Evolutionary conservation across 768 basidiomycete genomes (phyloP).

Genomic region (Mycena latifolia): DNA sequence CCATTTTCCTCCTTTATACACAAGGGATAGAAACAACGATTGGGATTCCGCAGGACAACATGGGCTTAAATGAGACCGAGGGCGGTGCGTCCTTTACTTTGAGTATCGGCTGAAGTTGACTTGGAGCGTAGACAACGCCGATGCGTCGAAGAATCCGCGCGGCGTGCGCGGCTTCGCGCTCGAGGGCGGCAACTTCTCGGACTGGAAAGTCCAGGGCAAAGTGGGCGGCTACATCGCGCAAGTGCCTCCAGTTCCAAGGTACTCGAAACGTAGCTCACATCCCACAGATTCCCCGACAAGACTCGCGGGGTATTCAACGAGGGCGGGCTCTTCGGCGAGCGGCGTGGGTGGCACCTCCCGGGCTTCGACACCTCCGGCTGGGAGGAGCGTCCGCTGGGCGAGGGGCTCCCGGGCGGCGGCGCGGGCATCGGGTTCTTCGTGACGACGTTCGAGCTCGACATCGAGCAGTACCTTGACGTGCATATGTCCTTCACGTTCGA

Average conservation of each 20-base stretch:
- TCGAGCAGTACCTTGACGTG: constrained; percentile 71
- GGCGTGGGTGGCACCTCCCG: constrained; percentile 83
- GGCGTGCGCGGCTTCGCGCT: constrained; percentile 84
- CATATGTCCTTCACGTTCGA: constrained; percentile 83
- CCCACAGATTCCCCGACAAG: constrained; percentile 77
- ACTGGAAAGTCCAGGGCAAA: constrained; percentile 84
- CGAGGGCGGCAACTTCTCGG: constrained; percentile 67
- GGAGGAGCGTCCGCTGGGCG: constrained; percentile 65
- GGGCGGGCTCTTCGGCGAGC: constrained; percentile 78
- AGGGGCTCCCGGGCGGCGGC: constrained; percentile 66
- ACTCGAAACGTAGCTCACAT: neutral
- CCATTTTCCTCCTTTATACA: neutral
- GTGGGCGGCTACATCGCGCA: constrained; percentile 76
- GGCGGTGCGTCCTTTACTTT: constrained; percentile 50
- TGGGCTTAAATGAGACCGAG: constrained; percentile 77
- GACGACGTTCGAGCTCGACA: constrained; percentile 73
- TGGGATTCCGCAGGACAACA: constrained; percentile 68
- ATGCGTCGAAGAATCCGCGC: constrained; percentile 78
- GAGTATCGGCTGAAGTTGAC: neutral
- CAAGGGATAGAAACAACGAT: neutral
- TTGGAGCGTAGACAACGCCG: constrained; percentile 49
- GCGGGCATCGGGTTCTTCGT: constrained; percentile 89
- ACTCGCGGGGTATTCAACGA: constrained; percentile 78
- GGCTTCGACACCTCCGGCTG: constrained; percentile 75
- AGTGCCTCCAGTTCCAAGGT: constrained; percentile 31